These are phyloP conservation scores for Sporothrix pallida DNA, from an alignment of 2,329 filamentous ascomycete genomes.

Conservation along the genomic window DNA sequence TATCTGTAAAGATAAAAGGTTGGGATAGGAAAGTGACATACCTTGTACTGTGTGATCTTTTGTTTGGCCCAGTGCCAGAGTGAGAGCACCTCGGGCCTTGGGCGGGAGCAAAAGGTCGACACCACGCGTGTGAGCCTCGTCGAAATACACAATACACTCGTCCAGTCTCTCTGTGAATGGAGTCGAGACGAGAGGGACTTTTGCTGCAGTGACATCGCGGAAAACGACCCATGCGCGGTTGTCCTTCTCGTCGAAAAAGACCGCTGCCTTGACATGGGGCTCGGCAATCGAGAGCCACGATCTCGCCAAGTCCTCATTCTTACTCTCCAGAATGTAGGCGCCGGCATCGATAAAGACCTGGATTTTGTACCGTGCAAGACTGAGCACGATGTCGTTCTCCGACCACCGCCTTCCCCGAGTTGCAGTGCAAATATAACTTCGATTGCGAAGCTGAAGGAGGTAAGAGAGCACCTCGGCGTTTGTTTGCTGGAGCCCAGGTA, in stretches of 20 bases:
- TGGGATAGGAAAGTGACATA: slow-evolving; percentile 40
- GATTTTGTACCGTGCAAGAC: slow-evolving; percentile 49
- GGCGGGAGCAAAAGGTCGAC: slow-evolving; percentile 63
- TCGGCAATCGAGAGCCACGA: slow-evolving; percentile 23
- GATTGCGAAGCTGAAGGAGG: slow-evolving; percentile 59
- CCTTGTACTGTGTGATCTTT: slow-evolving; percentile 68
- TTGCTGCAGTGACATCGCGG: slow-evolving; percentile 21
- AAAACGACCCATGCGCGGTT: slow-evolving; percentile 37
- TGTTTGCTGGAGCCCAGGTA: slow-evolving; percentile 61
- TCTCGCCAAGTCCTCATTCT: slow-evolving; percentile 25
- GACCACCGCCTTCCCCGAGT: slow-evolving; percentile 47
- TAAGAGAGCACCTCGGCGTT: slow-evolving; percentile 68
- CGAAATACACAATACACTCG: slow-evolving; percentile 62
- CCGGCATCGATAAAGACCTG: slow-evolving; percentile 68
- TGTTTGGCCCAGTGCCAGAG: slow-evolving; percentile 60
- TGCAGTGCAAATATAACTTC: slow-evolving; percentile 50
- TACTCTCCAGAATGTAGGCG: slow-evolving; percentile 60
- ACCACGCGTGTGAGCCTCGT: slow-evolving; percentile 66
- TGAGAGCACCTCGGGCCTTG: slow-evolving; percentile 57
- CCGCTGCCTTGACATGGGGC: background rate
- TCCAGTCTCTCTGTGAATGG: slow-evolving; percentile 61
- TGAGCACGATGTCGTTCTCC: slow-evolving; percentile 53
- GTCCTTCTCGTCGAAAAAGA: slow-evolving; percentile 46
- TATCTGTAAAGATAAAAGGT: background rate
- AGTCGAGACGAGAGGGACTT: slow-evolving; percentile 56